These are phyloP conservation scores for Crassisporium funariophilum DNA, from an alignment of 768 basidiomycete species.

Conservation along the genomic window DNA sequence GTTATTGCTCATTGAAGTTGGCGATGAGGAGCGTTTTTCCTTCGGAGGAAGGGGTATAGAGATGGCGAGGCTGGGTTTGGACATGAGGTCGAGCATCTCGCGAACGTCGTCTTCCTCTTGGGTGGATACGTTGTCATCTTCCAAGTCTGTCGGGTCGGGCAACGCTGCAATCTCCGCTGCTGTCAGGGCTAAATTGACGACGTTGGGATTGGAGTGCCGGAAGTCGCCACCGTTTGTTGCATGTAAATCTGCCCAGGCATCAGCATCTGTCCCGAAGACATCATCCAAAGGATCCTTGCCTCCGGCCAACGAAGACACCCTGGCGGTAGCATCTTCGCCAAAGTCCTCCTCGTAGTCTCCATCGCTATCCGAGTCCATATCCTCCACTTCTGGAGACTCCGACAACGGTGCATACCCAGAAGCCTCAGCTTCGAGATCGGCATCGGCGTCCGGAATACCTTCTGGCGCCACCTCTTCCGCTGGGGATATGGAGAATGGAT, in stretches of 20 bases:
- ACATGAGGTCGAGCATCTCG: constrained; percentile 40
- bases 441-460: too few species aligned
- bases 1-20: constrained; percentile 22
- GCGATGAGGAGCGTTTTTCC: constrained; percentile 34
- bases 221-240: constrained; percentile 28
- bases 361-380: constrained; percentile 33
- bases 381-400: constrained; percentile 39
- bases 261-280: constrained; percentile 67
- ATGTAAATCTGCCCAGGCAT: constrained; percentile 61
- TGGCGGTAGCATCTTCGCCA: constrained; percentile 43
- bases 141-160: constrained; percentile 25
- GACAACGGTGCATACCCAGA: constrained; percentile 39
- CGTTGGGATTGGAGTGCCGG: constrained; percentile 42
- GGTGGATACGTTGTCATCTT: constrained; percentile 32
- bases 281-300: constrained; percentile 57
- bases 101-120: constrained; percentile 45
- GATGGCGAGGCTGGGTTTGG: constrained; percentile 29
- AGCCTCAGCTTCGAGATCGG: constrained; percentile 21
- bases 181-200: constrained; percentile 56
- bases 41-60: constrained; percentile 44
- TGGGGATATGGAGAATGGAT: constrained; percentile 25
- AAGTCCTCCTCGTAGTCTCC: constrained; percentile 32
- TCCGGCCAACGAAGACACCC: constrained; percentile 34
- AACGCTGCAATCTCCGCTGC: constrained; percentile 37
- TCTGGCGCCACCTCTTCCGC: constrained; percentile 17